A percentile compares a stretch with the other conserved stretches of the same genome.
Evolutionary conservation across 208 protist species (phyloP).

Genomic region (Lotmaria passim): DNA sequence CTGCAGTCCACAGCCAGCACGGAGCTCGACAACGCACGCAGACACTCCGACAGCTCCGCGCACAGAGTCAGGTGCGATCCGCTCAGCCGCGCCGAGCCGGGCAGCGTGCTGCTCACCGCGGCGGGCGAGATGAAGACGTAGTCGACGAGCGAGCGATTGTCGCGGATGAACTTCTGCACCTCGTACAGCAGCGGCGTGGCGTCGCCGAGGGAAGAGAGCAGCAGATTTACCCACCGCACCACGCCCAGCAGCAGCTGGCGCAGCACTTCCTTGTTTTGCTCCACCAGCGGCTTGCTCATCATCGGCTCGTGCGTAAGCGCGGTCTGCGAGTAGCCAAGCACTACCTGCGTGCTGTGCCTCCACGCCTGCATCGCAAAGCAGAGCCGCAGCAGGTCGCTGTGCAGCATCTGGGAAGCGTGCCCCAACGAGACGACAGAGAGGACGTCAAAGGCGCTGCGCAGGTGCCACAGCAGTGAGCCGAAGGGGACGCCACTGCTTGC

Average conservation of each 20-base stretch:
- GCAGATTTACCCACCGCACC: slow-evolving; percentile 70
- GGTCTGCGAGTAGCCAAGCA: slow-evolving; percentile 51
- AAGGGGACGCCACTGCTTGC: slow-evolving; percentile 32
- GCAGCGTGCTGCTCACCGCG: slow-evolving; percentile 22
- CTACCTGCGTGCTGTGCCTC: slow-evolving; percentile 58
- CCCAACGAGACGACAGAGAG: slow-evolving; percentile 62
- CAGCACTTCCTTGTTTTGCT: slow-evolving; percentile 72
- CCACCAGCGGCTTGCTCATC: slow-evolving; percentile 35
- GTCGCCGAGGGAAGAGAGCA: slow-evolving; percentile 59
- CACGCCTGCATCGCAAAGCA: slow-evolving; percentile 77
- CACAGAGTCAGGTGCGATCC: slow-evolving; percentile 59
- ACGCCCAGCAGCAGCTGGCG: slow-evolving; percentile 56
- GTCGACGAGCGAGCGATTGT: slow-evolving; percentile 66
- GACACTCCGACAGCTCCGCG: slow-evolving; percentile 58
- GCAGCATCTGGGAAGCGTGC: slow-evolving; percentile 62
- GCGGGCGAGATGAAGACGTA: slow-evolving; percentile 50
- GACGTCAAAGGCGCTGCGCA: slow-evolving; percentile 67
- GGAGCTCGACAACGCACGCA: slow-evolving; percentile 60
- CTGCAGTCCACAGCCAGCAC: slow-evolving; percentile 68
- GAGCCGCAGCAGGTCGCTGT: slow-evolving; percentile 47
- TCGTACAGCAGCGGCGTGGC: slow-evolving; percentile 47
- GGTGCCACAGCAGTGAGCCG: slow-evolving; percentile 44
- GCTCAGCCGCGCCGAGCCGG: slow-evolving; percentile 32
- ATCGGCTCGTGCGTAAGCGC: slow-evolving; percentile 14
- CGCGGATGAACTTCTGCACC: slow-evolving; percentile 67